Conservation (phyloP, 2,329 filamentous ascomycete genomes). For the Ophiostoma sp. region DNA sequence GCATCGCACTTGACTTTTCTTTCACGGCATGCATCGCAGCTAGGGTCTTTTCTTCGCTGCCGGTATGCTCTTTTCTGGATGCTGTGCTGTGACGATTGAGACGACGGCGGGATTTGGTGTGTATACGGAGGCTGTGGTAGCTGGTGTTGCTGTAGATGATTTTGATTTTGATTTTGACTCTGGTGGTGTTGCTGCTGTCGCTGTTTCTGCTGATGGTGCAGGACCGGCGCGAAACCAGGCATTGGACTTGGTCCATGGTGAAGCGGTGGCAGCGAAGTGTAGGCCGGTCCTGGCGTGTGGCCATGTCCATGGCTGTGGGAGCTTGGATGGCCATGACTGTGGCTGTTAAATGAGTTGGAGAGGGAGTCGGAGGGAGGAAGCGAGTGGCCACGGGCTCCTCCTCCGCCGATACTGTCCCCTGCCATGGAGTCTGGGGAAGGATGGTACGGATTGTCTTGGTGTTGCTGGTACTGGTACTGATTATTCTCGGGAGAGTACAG, state of each 20-base stretch:
- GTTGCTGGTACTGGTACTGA: slow-evolving; percentile 23
- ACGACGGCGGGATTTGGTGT: not conserved
- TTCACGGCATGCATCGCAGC: slow-evolving; percentile 93
- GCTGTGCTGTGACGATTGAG: not conserved
- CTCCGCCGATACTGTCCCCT: not conserved
- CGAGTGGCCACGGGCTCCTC: slow-evolving; percentile 45
- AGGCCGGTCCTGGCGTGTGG: not conserved
- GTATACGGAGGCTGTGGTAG: not conserved
- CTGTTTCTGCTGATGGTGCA: not conserved
- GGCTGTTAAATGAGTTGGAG: slow-evolving; percentile 47
- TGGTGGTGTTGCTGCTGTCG: not conserved
- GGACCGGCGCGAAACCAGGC: not conserved
- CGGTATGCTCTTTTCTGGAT: slow-evolving; percentile 76
- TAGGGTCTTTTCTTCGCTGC: slow-evolving; percentile 91
- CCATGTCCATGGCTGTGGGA: not conserved
- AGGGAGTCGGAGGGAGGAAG: slow-evolving; percentile 55
- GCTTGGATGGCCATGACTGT: slow-evolving; percentile 20
- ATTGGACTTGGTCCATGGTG: not conserved
- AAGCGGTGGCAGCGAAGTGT: not conserved
- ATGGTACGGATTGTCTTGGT: slow-evolving; percentile 16
- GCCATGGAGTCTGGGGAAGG: slow-evolving; percentile 12
- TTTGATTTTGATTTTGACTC: not conserved
- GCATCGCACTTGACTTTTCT: slow-evolving; percentile 86
- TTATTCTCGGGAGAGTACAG: slow-evolving; percentile 22
- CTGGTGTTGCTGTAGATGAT: not conserved